These are phyloP conservation scores for Chaetomium fimeti DNA, from an alignment of 495 filamentous ascomycete species.

Conservation along the genomic window DNA sequence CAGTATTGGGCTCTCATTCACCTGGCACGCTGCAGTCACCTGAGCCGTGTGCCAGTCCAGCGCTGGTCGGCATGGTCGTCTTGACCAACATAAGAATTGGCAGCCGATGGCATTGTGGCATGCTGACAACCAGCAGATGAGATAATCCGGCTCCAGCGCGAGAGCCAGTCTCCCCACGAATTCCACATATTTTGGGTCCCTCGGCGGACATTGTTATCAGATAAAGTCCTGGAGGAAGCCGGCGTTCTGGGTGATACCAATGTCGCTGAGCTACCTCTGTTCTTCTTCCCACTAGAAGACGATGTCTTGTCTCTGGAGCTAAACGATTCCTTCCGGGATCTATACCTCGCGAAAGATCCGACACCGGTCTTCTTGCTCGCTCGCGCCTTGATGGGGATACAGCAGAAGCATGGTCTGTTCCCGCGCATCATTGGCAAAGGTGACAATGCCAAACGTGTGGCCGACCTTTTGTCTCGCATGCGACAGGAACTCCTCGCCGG, in stretches of 20 bases:
- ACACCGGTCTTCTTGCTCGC: conserved; percentile 84
- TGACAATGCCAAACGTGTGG: conserved; percentile 83
- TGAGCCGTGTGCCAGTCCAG: too few species aligned
- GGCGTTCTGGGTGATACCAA: conserved; percentile 92
- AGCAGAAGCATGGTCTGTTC: conserved; percentile 89
- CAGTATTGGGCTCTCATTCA: conserved; percentile 28
- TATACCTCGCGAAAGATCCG: conserved; percentile 89
- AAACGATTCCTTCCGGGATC: conserved; percentile 78
- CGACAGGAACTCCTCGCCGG: conserved; percentile 82
- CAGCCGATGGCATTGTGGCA: conserved; percentile 22
- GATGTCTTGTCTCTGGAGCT: conserved; percentile 91
- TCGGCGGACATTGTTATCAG: conserved; percentile 83
- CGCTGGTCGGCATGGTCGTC: conserved; percentile 23
- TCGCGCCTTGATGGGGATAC: conserved; percentile 91
- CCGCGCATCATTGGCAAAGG: conserved; percentile 96
- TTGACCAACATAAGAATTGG: conserved; percentile 12
- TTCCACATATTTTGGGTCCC: conserved; percentile 94
- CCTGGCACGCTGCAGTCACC: too few species aligned
- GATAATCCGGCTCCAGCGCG: conserved; percentile 82
- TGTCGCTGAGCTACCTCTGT: conserved; percentile 78
- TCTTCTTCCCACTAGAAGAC: conserved; percentile 86
- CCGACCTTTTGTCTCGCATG: conserved; percentile 90
- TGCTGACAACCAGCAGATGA: conserved; percentile 64
- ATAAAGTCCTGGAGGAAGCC: conserved; percentile 88
- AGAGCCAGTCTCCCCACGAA: conserved; percentile 84